A percentile compares a stretch with the other conserved stretches of the same genome.
phyloP scores from a whole-genome alignment of 768 basidiomycete genomes.

The Agaricus subrufescens region DNA sequence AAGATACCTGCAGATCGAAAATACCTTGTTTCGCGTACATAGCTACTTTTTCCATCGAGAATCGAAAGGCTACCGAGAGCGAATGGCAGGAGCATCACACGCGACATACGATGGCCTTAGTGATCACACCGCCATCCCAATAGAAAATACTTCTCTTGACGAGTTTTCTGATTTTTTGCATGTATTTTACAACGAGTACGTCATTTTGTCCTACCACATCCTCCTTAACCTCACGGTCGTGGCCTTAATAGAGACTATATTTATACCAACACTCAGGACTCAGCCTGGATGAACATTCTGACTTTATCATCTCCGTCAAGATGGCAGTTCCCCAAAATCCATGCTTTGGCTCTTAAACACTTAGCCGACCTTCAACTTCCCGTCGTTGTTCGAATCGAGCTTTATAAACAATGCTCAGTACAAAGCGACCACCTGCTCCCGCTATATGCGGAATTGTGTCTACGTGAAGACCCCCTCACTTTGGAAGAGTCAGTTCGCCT shows the following conservation, averaged over 20 bases:
- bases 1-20: constrained; percentile 30
- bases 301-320: constrained; percentile 4
- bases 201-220: constrained; percentile 1
- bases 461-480: constrained; percentile 44
- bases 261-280: constrained; percentile 17
- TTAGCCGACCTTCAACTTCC: constrained; percentile 38
- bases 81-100: constrained; percentile 20
- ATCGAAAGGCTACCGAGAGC: constrained; percentile 37
- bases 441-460: constrained; percentile 48
- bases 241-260: background rate
- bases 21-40: constrained; percentile 46
- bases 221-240: background rate
- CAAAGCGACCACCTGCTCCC: constrained; percentile 44
- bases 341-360: constrained; percentile 48
- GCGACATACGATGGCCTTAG: constrained; percentile 25
- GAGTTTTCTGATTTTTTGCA: constrained; percentile 55
- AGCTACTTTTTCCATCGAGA: constrained; percentile 52
- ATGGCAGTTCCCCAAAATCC: constrained; percentile 54
- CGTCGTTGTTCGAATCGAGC: constrained; percentile 46
- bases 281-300: background rate
- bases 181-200: constrained; percentile 63
- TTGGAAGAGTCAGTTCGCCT: constrained; percentile 50
- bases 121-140: constrained; percentile 29
- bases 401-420: constrained; percentile 51
- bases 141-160: constrained; percentile 37